Conservation (phyloP, 352 stramenopile species). For the Pythium periplocum region DNA sequence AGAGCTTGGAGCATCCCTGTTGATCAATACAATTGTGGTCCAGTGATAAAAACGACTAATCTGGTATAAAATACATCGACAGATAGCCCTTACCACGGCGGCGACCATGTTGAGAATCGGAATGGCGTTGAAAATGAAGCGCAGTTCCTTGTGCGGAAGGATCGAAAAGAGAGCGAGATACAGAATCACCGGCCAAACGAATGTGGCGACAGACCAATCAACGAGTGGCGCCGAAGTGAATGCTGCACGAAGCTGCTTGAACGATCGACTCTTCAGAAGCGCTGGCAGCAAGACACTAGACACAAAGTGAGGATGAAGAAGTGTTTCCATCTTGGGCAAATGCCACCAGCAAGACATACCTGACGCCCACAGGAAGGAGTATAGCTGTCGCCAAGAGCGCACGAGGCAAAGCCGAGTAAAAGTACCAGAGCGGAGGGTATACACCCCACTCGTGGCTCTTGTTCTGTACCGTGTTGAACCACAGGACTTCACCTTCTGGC, state of each 20-base stretch:
- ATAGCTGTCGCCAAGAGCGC: conserved; percentile 75
- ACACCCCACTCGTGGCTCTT: conserved; percentile 97
- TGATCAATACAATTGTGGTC: neutral
- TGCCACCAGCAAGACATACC: conserved; percentile 23
- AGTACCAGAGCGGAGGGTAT: conserved; percentile 95
- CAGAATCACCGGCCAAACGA: conserved; percentile 60
- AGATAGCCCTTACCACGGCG: conserved; percentile 57
- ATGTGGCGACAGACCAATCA: conserved; percentile 42
- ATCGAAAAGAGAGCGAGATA: conserved; percentile 95
- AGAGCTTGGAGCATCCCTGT: conserved; percentile 69
- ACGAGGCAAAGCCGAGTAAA: conserved; percentile 91
- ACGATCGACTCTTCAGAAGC: conserved; percentile 33
- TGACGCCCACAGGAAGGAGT: conserved; percentile 79
- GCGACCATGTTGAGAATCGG: conserved; percentile 94
- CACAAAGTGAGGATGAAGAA: neutral
- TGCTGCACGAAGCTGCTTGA: conserved; percentile 27
- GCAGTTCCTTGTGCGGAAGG: conserved; percentile 97
- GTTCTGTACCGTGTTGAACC: conserved; percentile 96
- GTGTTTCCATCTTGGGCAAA: neutral
- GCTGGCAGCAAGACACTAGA: conserved; percentile 42
- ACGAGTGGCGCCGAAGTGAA: conserved; percentile 38
- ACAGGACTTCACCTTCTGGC: conserved; percentile 98
- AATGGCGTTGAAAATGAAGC: conserved; percentile 96
- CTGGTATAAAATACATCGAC: neutral
- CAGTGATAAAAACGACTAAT: neutral